These are phyloP conservation scores for Vanrija sp. DNA, from an alignment of 1,284 basidiomycete species.

Conservation along the genomic window DNA sequence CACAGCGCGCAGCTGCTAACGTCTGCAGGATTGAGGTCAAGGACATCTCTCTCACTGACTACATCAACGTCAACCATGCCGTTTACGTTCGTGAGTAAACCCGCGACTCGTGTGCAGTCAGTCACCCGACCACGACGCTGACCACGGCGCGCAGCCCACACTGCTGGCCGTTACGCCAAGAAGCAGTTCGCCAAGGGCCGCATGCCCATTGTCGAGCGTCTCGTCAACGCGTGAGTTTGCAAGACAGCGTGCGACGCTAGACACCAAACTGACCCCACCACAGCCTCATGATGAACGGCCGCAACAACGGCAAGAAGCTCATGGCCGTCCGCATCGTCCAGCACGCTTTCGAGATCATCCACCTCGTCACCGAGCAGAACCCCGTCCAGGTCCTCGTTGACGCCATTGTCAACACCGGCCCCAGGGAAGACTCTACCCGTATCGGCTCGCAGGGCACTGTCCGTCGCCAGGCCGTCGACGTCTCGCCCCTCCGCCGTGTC, in stretches of 20 bases:
- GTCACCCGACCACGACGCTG: constrained; percentile 8
- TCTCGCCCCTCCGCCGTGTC: constrained; percentile 94
- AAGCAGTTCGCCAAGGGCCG: constrained; percentile 99
- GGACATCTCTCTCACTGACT: constrained; percentile 98
- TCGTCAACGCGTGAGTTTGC: constrained; percentile 83
- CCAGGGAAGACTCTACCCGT: constrained; percentile 99
- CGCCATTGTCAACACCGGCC: constrained; percentile 99
- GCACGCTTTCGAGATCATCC: constrained; percentile 99
- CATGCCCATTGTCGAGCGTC: constrained; percentile 99
- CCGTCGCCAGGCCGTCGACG: constrained; percentile 99
- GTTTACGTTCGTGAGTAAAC: constrained; percentile 70
- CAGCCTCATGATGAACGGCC: constrained; percentile 99
- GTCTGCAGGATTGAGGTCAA: constrained; percentile 85
- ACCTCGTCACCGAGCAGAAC: constrained; percentile 99
- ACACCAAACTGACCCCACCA: background rate
- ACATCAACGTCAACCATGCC: constrained; percentile 98
- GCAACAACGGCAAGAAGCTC: constrained; percentile 99
- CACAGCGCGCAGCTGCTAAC: constrained; percentile 8
- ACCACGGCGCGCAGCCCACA: constrained; percentile 61
- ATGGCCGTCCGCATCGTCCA: constrained; percentile 99
- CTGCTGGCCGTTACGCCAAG: constrained; percentile 97
- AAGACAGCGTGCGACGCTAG: background rate
- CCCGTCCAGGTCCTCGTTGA: constrained; percentile 96
- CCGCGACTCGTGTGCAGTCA: background rate
- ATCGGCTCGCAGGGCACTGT: constrained; percentile 99